These are phyloP conservation scores for Phanerodontia chrysosporium DNA, from an alignment of 768 basidiomycete species.

Conservation along the genomic window DNA sequence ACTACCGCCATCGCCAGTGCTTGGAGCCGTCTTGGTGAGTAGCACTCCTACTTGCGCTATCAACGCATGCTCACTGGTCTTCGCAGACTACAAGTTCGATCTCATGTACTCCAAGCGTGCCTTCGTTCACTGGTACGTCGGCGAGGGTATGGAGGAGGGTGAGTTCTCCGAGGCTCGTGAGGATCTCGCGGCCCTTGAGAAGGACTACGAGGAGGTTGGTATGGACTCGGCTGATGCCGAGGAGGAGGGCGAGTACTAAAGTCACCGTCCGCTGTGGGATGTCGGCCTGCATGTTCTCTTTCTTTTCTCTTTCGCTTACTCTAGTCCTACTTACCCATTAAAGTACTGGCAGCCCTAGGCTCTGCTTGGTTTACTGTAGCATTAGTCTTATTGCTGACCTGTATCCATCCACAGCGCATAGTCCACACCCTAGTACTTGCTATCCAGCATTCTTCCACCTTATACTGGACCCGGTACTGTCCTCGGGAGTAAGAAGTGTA, in stretches of 20 bases:
- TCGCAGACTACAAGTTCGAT: constrained; percentile 70
- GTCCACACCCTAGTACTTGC: background rate
- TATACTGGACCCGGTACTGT: too few relatives aligned
- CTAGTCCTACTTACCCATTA: background rate
- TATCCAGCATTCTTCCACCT: background rate
- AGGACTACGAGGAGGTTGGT: constrained; percentile 88
- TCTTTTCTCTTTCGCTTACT: background rate
- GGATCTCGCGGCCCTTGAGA: constrained; percentile 98
- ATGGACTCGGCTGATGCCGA: constrained; percentile 45
- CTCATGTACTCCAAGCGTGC: constrained; percentile 65
- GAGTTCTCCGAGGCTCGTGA: constrained; percentile 99
- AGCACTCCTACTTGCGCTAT: background rate
- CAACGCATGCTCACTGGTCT: background rate
- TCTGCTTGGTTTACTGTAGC: constrained; percentile 5
- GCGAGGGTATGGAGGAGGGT: constrained; percentile 82
- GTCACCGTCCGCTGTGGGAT: background rate
- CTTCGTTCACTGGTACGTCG: constrained; percentile 62
- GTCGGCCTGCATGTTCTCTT: background rate
- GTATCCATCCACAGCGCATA: constrained; percentile 1
- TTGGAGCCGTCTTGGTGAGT: constrained; percentile 52
- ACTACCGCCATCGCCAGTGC: constrained; percentile 68
- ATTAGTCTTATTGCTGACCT: background rate
- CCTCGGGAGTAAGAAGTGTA: too few relatives aligned
- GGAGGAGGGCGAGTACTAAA: constrained; percentile 46
- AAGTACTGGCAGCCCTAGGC: constrained; percentile 1